These are phyloP conservation scores for Phialocephala sp. DNA, from an alignment of 2,329 filamentous ascomycete genomes.

Conservation along the genomic window DNA sequence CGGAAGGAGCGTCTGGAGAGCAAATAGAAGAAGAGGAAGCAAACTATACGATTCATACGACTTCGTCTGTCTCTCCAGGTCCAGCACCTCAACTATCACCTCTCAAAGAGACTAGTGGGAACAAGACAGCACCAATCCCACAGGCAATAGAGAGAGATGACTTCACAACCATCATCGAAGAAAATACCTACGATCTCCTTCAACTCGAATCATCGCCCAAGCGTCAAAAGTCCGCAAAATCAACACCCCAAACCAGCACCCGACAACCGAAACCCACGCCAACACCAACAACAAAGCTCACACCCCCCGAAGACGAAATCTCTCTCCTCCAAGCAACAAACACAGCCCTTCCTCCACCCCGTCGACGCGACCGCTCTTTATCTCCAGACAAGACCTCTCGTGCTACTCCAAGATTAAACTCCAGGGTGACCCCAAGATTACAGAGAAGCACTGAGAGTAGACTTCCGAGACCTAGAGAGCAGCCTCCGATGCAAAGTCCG, in stretches of 20 bases:
- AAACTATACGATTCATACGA: constrained; percentile 31
- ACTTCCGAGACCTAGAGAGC: constrained; percentile 40
- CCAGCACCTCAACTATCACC: constrained; percentile 49
- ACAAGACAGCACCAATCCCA: constrained; percentile 31
- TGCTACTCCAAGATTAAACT: constrained; percentile 18
- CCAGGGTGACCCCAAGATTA: constrained; percentile 33
- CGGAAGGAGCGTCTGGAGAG: constrained; percentile 36
- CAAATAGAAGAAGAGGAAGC: constrained; percentile 36
- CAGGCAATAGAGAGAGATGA: constrained; percentile 45
- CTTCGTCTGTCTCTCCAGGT: constrained; percentile 35
- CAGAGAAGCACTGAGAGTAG: constrained; percentile 32
- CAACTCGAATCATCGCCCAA: constrained; percentile 44
- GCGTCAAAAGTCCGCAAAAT: constrained; percentile 30
- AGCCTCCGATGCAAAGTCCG: constrained; percentile 56
- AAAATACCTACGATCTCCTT: constrained; percentile 52
- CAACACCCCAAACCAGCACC: constrained; percentile 28
- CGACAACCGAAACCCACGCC: not conserved
- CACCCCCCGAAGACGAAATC: constrained; percentile 31
- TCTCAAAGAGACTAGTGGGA: constrained; percentile 46
- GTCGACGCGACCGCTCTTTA: constrained; percentile 9
- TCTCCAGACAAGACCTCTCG: constrained; percentile 9
- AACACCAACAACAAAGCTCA: constrained; percentile 20
- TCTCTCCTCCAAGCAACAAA: constrained; percentile 31
- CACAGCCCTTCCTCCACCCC: not conserved
- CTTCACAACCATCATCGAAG: constrained; percentile 54